Percentiles rank a stretch among this genome's conserved stretches.
Evolutionary conservation across 2,329 filamentous ascomycete genomes (phyloP).

Genomic region (Zymoseptoria crescenta): DNA sequence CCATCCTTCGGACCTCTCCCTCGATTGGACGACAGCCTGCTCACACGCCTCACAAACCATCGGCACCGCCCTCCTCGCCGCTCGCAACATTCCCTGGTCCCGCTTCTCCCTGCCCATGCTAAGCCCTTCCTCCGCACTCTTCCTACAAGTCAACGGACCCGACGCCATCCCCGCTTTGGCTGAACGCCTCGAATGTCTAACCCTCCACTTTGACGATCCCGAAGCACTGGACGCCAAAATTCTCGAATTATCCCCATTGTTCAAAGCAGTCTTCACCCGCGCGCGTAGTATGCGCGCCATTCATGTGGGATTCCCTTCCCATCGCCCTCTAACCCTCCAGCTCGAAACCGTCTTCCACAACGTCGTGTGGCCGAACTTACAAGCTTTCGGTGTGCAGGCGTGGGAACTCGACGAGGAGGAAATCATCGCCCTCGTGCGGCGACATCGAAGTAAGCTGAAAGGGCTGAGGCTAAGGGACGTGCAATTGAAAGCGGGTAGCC

Average conservation of each 20-base stretch:
- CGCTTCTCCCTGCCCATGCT: constrained; percentile 57
- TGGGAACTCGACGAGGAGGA: constrained; percentile 56
- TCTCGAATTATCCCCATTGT: constrained; percentile 49
- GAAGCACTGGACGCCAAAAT: constrained; percentile 51
- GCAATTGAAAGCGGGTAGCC: constrained; percentile 51
- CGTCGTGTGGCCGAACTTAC: constrained; percentile 52
- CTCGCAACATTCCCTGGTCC: constrained; percentile 46
- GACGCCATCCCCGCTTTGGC: constrained; percentile 45
- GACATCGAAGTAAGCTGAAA: constrained; percentile 50
- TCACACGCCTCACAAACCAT: constrained; percentile 54
- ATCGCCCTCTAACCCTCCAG: constrained; percentile 48
- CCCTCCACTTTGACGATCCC: constrained; percentile 55
- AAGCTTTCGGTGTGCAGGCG: constrained; percentile 57
- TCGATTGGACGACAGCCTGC: constrained; percentile 57
- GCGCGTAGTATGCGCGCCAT: constrained; percentile 55
- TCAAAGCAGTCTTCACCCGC: constrained; percentile 50
- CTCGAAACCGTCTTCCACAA: constrained; percentile 57
- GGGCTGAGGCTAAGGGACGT: constrained; percentile 54
- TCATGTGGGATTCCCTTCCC: constrained; percentile 56
- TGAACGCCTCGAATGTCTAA: constrained; percentile 52
- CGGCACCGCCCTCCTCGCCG: constrained; percentile 48
- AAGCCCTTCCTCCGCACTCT: constrained; percentile 51
- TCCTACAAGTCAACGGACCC: constrained; percentile 42
- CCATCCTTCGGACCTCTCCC: constrained; percentile 33
- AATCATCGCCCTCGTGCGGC: constrained; percentile 49